These are phyloP conservation scores for Quercus variabilis DNA, from an alignment of 306 rosid genomes.

Conservation along the genomic window DNA sequence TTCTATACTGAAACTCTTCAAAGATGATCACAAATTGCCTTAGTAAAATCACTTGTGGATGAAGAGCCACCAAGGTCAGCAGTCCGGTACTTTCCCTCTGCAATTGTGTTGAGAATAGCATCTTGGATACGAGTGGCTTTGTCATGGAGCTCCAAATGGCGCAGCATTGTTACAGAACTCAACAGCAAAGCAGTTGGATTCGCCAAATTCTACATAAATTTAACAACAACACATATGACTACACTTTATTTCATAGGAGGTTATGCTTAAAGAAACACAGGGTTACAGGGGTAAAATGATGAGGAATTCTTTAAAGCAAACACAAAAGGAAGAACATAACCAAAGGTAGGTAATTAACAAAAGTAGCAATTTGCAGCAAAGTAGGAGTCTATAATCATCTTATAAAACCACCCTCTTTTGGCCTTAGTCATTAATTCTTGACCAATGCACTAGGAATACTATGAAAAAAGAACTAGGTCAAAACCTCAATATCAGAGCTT, in stretches of 20 bases:
- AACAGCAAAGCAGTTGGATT: constrained; percentile 94
- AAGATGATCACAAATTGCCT: constrained; percentile 80
- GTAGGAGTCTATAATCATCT: neutral
- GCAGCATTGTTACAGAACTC: constrained; percentile 85
- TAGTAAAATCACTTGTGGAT: constrained; percentile 68
- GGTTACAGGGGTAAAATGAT: neutral
- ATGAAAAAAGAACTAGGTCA: neutral
- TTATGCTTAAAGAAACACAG: neutral
- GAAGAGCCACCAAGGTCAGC: constrained; percentile 95
- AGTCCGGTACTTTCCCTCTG: constrained; percentile 89
- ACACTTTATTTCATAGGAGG: neutral
- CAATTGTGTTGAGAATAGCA: constrained; percentile 78
- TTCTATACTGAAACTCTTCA: constrained; percentile 28
- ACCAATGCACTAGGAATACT: neutral
- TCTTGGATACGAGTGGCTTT: constrained; percentile 76
- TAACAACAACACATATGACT: constrained; percentile 19
- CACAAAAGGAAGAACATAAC: neutral
- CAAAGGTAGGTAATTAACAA: neutral
- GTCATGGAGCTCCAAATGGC: constrained; percentile 75
- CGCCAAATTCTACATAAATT: constrained; percentile 70
- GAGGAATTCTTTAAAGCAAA: neutral
- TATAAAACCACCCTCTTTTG: neutral
- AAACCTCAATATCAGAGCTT: neutral
- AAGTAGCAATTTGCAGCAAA: neutral
- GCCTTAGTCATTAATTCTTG: neutral